phyloP scores from a whole-genome alignment of 345 rosid genomes.

The Streptanthus diversifolius region DNA sequence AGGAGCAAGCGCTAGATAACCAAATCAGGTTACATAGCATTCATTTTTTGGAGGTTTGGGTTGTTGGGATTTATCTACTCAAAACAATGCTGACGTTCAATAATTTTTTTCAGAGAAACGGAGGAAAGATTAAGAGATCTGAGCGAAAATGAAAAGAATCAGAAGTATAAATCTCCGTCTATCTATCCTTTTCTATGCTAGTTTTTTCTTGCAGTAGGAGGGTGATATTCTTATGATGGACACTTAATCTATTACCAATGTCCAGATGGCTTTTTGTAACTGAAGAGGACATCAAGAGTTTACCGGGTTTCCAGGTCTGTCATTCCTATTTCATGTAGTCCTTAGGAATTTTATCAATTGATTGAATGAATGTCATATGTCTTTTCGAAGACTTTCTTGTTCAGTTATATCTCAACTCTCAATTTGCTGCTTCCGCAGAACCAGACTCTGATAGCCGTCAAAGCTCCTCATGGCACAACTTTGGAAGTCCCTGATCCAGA shows the following conservation, averaged over 20 bases:
- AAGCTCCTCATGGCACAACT: slow-evolving; percentile 99
- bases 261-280: slow-evolving; percentile 89
- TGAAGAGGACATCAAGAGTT: slow-evolving; percentile 81
- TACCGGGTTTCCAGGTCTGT: slow-evolving; percentile 74
- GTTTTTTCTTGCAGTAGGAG: slow-evolving; percentile 4
- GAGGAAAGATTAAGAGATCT: slow-evolving; percentile 69
- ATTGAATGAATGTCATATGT: not conserved
- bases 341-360: not conserved
- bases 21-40: slow-evolving; percentile 63
- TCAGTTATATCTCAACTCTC: slow-evolving; percentile 18
- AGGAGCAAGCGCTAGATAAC: slow-evolving; percentile 71
- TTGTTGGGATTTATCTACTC: slow-evolving; percentile 19
- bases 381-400: slow-evolving; percentile 20
- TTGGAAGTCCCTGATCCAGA: slow-evolving; percentile 95
- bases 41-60: slow-evolving; percentile 18
- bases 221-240: slow-evolving; percentile 15
- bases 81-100: slow-evolving; percentile 38
- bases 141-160: slow-evolving; percentile 79
- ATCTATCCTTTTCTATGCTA: not conserved
- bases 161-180: slow-evolving; percentile 47
- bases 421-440: slow-evolving; percentile 47
- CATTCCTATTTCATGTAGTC: slow-evolving; percentile 2
- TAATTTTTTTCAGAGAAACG: slow-evolving; percentile 60
- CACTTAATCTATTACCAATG: slow-evolving; percentile 29
- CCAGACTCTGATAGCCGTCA: slow-evolving; percentile 89